Conservation (phyloP, 106 monocot species). For the Xerophyta viscosa region DNA sequence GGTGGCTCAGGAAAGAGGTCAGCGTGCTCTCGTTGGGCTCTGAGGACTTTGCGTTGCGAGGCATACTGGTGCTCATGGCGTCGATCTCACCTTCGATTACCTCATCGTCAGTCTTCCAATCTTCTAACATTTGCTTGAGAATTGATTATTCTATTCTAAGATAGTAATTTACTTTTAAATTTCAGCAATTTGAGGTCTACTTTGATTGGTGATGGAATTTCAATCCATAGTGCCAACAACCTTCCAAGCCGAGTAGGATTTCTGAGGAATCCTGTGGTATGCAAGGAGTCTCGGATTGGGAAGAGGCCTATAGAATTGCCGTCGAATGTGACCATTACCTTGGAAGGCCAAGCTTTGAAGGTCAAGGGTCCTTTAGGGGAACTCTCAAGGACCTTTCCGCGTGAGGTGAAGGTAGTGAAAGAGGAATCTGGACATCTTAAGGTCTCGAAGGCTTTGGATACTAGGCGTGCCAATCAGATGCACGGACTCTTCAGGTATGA, state of each 20-base stretch:
- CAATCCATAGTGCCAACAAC: constrained; percentile 16
- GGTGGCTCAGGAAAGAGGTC: too few species aligned
- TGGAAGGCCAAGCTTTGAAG: constrained; percentile 73
- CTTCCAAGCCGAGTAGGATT: constrained; percentile 26
- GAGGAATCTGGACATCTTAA: constrained; percentile 65
- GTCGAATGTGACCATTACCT: constrained; percentile 51
- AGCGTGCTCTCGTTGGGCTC: too few species aligned
- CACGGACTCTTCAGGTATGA: constrained; percentile 92
- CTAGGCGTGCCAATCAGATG: constrained; percentile 83
- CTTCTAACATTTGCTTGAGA: background rate
- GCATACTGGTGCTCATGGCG: constrained; percentile 11
- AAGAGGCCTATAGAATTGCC: constrained; percentile 86
- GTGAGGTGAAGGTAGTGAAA: constrained; percentile 54
- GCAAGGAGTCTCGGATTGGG: constrained; percentile 94
- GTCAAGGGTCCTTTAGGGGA: constrained; percentile 92
- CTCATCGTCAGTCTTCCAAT: background rate
- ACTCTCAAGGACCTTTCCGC: constrained; percentile 64
- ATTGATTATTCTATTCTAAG: background rate
- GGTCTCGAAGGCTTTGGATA: constrained; percentile 75
- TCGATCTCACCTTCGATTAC: constrained; percentile 5
- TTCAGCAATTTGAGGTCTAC: constrained; percentile 62
- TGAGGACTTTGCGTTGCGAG: too few species aligned
- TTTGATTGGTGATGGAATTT: constrained; percentile 54
- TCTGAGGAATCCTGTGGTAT: constrained; percentile 47
- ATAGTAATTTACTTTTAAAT: background rate